Evolutionary conservation across 202 grass and related monocot species (phyloP), one percentile per base, ranked within the genome.

Genomic region (Alloteropsis angusta): DNA sequence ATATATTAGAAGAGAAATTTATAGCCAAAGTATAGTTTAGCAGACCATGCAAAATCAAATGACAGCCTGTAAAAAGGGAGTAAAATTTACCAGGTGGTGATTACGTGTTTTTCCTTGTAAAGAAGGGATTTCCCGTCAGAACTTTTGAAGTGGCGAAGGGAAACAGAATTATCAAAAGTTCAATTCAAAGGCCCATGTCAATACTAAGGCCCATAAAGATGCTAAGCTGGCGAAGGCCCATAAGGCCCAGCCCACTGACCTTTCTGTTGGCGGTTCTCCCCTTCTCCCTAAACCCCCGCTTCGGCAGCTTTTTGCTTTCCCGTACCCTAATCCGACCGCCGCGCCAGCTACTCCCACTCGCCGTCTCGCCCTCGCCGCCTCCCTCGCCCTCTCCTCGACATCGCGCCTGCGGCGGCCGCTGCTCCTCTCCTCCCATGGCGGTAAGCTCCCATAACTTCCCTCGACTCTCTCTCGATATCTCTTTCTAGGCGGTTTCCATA

Each of bases 371-470:
- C 34, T 80, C 50, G 30, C 65, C 52, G 71, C 61, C 52, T 35
- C 39, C 62, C 8, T 22, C 21, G 25, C 26, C 66, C 14, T 17
- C 18, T 13, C 35, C 23, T 59, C 44, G 44, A 71, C 55, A 18
- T 68, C 26, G 34, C 11, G 59, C 61, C 58, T 0, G 49, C 54
- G 6, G 54, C 54, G 4, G 54, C 43, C 8, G 38, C 46, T 22
- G 46, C 58, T 66, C 39, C 56, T 65, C 32, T 65, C 13, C 44
- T 68, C 28, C 60, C 15, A 86, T 86, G 87, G 74, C 87, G 68
- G 87, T 86, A 79, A 37, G 53, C 34, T 45, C 41, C 34, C 52
- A 22, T 63, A 9, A 45, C 8, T 41, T 50, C 0, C 21, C 35
- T 4, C 15, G 7, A 7, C 7, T 43, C 34, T 30, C 60, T 68